Conservation (phyloP, 2,329 filamentous ascomycete species). For the Pezizomycotina sp. region DNA sequence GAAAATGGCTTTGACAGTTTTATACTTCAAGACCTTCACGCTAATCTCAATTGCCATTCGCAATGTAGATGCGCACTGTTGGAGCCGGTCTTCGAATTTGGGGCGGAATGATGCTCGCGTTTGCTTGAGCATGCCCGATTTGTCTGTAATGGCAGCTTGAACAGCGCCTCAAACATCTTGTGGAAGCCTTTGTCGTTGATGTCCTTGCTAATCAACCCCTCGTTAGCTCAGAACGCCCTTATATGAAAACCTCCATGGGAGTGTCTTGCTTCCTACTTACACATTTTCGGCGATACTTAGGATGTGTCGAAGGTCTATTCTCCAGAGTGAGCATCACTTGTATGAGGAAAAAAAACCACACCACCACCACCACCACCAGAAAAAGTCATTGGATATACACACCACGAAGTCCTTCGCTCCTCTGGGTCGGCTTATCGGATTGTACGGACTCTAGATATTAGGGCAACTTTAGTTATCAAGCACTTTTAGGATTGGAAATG, state of each 20-base stretch:
- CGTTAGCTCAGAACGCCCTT: constrained; percentile 18
- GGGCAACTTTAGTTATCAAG: too few relatives aligned
- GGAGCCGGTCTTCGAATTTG: constrained; percentile 41
- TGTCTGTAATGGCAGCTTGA: constrained; percentile 52
- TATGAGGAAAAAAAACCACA: constrained; percentile 1
- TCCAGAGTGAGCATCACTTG: too few relatives aligned
- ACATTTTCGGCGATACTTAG: constrained; percentile 17
- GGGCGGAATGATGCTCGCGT: constrained; percentile 38
- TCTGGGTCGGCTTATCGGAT: constrained; percentile 21
- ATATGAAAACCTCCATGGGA: not conserved
- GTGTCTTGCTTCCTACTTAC: too few relatives aligned
- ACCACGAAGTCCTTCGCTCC: constrained; percentile 21
- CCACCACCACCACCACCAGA: not conserved
- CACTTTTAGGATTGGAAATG: too few relatives aligned
- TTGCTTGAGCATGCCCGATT: constrained; percentile 43
- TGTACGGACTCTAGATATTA: constrained; percentile 20
- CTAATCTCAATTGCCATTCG: constrained; percentile 56
- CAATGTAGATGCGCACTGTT: constrained; percentile 52
- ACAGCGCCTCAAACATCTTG: constrained; percentile 63
- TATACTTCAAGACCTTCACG: constrained; percentile 49
- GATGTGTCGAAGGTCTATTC: constrained; percentile 22
- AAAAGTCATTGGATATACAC: not conserved
- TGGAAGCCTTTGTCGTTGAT: constrained; percentile 67
- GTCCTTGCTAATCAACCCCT: constrained; percentile 13
- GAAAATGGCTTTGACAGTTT: constrained; percentile 62